Evolutionary conservation across 1,284 basidiomycete species (phyloP).

Genomic region (Gymnopus androsaceus): DNA sequence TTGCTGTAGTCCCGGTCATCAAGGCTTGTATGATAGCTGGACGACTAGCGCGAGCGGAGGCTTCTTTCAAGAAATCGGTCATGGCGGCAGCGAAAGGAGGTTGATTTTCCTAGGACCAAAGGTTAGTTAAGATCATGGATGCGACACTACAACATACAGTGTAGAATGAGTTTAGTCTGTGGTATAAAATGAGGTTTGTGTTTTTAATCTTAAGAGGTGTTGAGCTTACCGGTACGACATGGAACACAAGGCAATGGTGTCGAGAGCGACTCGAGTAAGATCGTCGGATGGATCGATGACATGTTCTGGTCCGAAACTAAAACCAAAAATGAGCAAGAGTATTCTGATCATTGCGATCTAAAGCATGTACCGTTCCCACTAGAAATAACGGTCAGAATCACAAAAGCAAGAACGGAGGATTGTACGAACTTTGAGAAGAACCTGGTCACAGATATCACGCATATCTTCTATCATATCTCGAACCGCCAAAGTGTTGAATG

Average conservation of each 20-base stretch:
- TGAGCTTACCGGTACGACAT: constrained; percentile 43
- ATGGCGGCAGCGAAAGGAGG: constrained; percentile 48
- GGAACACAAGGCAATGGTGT: constrained; percentile 46
- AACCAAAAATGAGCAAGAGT: not conserved
- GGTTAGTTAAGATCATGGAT: not conserved
- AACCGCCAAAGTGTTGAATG: constrained; percentile 49
- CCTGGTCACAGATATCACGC: constrained; percentile 51
- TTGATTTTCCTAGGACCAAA: constrained; percentile 27
- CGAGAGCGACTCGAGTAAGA: constrained; percentile 50
- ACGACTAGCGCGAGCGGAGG: constrained; percentile 36
- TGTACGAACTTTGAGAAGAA: constrained; percentile 37
- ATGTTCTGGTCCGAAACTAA: constrained; percentile 45
- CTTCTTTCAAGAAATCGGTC: constrained; percentile 44
- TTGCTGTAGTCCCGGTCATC: constrained; percentile 37
- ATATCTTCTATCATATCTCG: constrained; percentile 53
- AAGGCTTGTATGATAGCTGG: constrained; percentile 38
- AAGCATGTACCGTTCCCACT: constrained; percentile 15
- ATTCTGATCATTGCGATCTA: not conserved
- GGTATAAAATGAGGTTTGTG: not conserved
- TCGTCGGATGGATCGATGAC: constrained; percentile 47
- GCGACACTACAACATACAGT: constrained; percentile 18
- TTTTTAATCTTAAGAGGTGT: not conserved
- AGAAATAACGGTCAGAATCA: not conserved
- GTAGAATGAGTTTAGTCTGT: constrained; percentile 45
- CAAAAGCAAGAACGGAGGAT: not conserved